Evolutionary conservation across 257 asterid species (phyloP), one percentile per base, ranked within the genome.

Genomic region (Solanum dulcamara): DNA sequence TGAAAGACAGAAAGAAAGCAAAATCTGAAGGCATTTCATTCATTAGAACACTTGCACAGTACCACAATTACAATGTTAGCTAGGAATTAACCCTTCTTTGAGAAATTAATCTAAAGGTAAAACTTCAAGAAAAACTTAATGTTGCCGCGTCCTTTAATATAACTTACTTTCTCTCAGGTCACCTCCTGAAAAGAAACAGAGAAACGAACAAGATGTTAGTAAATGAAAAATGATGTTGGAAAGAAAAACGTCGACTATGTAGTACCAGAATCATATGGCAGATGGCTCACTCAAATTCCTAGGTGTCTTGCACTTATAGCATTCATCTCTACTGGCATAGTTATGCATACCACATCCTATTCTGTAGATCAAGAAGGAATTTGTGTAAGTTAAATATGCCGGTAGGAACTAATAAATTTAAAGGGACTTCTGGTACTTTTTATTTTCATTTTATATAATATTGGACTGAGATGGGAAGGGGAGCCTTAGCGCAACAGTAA

Each of bases 251-350:
- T 46, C 10, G 28, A 81, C 7, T 18, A 67, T 20, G 4, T 7
- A 60, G 62, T 26, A 80, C 20, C 33, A 57, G 10, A 83, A 60
- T 30, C 59, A 24, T 3, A 46, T n/a, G 33, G 20, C 14, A 48
- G 57, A 84, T 35, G 60, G 67, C 90, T 85, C 88, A 92, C 98
- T 91, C 85, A 66, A 92, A 85, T 91, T 97, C 88, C 85, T 90
- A 0, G 94, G 93, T 8, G 91, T 83, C 83, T 86, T 92, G 96
- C 98, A 95, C 86, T 91, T 93, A 44, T 85, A 91, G 75, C 98
- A 95, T 89, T 93, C 94, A 74, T 74, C 85, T 90, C 97, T 93
- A 90, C 92, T 90, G 30, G 98, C 98, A 85, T 93, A 94, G 82
- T 94, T 93, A 44, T 95, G 98, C 85, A 87, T 89, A 74, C 94